phyloP scores from a whole-genome alignment of 2,329 filamentous ascomycete genomes.

The Phoma sp. region DNA sequence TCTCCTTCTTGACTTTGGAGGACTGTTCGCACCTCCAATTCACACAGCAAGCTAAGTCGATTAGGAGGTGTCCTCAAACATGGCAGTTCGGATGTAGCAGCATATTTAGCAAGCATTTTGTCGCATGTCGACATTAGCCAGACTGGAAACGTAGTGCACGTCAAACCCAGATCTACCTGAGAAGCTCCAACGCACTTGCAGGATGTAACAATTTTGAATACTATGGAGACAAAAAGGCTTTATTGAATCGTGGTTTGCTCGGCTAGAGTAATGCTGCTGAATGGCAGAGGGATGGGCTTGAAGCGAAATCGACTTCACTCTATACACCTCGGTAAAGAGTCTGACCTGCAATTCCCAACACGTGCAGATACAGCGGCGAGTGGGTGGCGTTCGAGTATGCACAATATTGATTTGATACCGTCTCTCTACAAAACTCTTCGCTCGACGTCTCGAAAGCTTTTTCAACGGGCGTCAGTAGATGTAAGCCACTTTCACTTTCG shows the following conservation, averaged over 20 bases:
- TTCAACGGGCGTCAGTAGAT: neutral
- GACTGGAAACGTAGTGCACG: neutral
- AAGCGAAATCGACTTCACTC: too few relatives aligned
- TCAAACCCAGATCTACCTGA: neutral
- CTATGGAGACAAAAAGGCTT: too few relatives aligned
- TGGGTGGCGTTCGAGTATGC: neutral
- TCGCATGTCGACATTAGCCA: neutral
- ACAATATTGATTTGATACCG: too few relatives aligned
- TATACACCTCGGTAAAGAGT: neutral
- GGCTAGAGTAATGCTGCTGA: too few relatives aligned
- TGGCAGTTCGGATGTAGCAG: too few relatives aligned
- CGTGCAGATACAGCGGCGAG: neutral
- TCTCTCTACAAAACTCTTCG: too few relatives aligned
- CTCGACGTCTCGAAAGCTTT: neutral
- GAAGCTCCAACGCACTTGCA: neutral
- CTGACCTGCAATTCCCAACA: neutral
- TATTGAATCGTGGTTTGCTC: too few relatives aligned
- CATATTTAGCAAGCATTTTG: too few relatives aligned
- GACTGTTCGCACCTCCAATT: neutral
- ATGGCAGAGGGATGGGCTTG: too few relatives aligned
- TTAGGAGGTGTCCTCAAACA: neutral
- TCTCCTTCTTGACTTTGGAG: neutral
- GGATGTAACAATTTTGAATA: neutral
- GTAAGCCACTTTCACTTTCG: neutral
- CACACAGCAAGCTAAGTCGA: neutral